Evolutionary conservation across 2,329 filamentous ascomycete species (phyloP), one percentile per base, ranked within the genome.

Genomic region (Epichloe typhina): DNA sequence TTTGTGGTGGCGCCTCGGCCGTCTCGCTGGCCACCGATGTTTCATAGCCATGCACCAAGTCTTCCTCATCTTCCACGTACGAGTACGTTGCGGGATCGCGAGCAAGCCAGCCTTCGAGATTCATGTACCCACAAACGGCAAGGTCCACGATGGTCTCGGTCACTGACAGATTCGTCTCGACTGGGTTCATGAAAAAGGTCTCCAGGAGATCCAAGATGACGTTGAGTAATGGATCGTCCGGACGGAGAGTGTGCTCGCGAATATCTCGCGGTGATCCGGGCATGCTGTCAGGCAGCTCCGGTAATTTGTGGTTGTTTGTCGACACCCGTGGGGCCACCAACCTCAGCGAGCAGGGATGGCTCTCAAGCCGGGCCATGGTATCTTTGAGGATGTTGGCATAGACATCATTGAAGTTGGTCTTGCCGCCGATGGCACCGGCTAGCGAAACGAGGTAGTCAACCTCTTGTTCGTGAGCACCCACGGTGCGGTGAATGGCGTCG

Each of bases 101-200:
- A 5, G 91, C 72, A 33, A 97, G 71, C 91, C 93, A 98, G n/a
- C 86, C 86, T 61, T 96, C 88, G 12, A 96, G 75, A 19, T 83
- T 81, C 61, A 95, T 84, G 55, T 87, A 86, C 5, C 88, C 86
- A 58, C 93, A 97, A 1, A 86, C 82, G 11, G 86, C 86, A 40
- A 98, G 73, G 56, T 88, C 85, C 31, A 94, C 78, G 42, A 97
- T 73, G 1, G 86, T 79, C 59, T 94, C 87, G 0, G 91, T 97
- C 2, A 96, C 73, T 0, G 85, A 86, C 3, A 98, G 71, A 58
- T 98, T 98, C 3, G 86, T 90, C 58, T 96, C 88, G 3, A 97
- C 82, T 3, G 88, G 84, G 59, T 98, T 98, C 5, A 87, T 77
- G 58, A 96, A 88, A 61, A 97, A 98, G 0, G 76, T 83, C 43